phyloP scores from a whole-genome alignment of 495 filamentous ascomycete species.

The Penicillium desertorum region DNA sequence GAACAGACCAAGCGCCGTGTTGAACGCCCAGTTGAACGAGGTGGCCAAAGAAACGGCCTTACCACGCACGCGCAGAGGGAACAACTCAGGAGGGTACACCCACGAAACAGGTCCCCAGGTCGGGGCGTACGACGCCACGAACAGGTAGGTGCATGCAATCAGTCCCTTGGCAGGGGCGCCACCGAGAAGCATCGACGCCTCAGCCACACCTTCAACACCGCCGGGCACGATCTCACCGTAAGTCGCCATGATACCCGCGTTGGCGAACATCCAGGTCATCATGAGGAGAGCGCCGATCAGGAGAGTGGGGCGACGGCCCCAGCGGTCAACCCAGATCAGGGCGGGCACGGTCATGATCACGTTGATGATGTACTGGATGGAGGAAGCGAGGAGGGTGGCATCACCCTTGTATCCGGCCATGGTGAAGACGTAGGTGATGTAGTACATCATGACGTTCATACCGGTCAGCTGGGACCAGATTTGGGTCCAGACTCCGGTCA shows the following conservation, averaged over 20 bases:
- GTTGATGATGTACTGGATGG: conserved; percentile 69
- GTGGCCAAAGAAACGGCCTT: conserved; percentile 67
- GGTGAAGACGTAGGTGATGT: conserved; percentile 40
- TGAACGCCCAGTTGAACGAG: conserved; percentile 73
- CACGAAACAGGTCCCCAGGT: conserved; percentile 65
- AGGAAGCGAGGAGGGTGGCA: conserved; percentile 55
- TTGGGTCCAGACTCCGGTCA: conserved; percentile 72
- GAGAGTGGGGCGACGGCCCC: conserved; percentile 62
- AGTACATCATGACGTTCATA: conserved; percentile 78
- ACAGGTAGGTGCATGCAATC: conserved; percentile 67
- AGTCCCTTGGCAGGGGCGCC: conserved; percentile 51
- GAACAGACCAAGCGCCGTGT: conserved; percentile 75
- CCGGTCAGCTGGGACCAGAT: conserved; percentile 84
- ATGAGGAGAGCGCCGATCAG: conserved; percentile 66
- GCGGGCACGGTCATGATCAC: conserved; percentile 54
- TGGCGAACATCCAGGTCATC: conserved; percentile 66
- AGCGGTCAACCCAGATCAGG: conserved; percentile 58
- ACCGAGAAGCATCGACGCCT: conserved; percentile 38
- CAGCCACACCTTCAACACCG: conserved; percentile 38
- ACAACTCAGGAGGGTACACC: conserved; percentile 67
- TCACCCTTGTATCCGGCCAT: conserved; percentile 41
- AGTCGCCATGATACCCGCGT: conserved; percentile 61
- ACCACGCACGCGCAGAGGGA: conserved; percentile 60
- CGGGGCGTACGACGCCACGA: conserved; percentile 56
- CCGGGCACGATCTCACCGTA: conserved; percentile 51